phyloP scores from a whole-genome alignment of 306 rosid genomes.

The Potentilla sterilis region DNA sequence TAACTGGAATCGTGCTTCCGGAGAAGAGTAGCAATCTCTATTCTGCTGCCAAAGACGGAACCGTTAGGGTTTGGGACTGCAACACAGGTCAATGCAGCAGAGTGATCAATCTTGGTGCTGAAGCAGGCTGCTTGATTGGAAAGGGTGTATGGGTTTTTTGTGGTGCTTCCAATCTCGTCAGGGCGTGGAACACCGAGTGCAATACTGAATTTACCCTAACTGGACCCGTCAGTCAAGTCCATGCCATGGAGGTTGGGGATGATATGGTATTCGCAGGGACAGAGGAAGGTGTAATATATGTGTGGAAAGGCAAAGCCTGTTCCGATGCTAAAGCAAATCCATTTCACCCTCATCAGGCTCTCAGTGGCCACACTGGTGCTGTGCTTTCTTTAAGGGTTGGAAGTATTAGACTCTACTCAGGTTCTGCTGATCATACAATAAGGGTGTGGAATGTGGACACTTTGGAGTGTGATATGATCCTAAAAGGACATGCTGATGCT shows the following conservation, averaged over 20 bases:
- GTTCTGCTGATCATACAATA: not conserved
- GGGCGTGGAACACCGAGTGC: constrained; percentile 18
- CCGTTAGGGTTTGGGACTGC: constrained; percentile 48
- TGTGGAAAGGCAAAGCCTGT: not conserved
- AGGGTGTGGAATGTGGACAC: not conserved
- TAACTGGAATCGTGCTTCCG: constrained; percentile 38
- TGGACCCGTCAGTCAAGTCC: not conserved
- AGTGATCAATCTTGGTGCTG: constrained; percentile 26
- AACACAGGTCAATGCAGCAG: constrained; percentile 32
- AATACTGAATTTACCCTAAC: not conserved
- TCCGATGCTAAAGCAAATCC: not conserved
- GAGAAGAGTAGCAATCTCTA: constrained; percentile 32
- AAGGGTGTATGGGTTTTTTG: constrained; percentile 46
- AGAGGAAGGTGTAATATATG: not conserved
- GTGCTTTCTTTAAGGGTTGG: not conserved
- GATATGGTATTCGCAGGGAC: not conserved
- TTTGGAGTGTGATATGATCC: not conserved
- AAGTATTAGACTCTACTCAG: not conserved
- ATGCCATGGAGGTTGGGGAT: not conserved
- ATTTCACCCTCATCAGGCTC: not conserved
- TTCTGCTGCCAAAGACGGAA: constrained; percentile 40
- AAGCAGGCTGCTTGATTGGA: constrained; percentile 36
- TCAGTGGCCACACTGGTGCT: not conserved
- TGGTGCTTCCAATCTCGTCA: constrained; percentile 39
- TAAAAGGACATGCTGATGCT: not conserved